phyloP scores from a whole-genome alignment of 441 rosid species.

The Populus trichocarpa region DNA sequence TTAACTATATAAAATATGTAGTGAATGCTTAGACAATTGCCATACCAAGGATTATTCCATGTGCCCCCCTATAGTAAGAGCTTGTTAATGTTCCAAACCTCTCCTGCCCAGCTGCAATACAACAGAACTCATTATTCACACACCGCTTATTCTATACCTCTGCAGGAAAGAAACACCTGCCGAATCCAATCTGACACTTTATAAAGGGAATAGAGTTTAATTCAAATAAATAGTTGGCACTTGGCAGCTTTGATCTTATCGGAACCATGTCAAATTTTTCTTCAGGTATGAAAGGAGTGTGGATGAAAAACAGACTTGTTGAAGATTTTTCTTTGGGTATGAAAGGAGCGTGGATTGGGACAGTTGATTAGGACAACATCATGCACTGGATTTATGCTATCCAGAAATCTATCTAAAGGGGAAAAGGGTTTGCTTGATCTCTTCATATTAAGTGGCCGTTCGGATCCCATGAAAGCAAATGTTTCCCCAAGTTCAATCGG shows the following conservation, averaged over 20 bases:
- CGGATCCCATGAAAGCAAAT: neutral
- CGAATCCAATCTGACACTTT: neutral
- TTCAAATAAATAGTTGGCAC: neutral
- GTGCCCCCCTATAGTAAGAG: conserved; percentile 74
- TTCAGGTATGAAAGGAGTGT: neutral
- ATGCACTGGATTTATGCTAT: too few relatives aligned
- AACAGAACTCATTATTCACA: conserved; percentile 4
- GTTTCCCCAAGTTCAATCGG: neutral
- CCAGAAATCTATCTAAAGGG: neutral
- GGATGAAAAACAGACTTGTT: neutral
- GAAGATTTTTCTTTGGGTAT: neutral
- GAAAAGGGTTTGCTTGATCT: neutral
- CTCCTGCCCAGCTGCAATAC: conserved; percentile 70
- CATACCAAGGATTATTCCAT: conserved; percentile 68
- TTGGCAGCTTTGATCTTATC: neutral
- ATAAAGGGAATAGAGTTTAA: neutral
- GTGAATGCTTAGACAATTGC: neutral
- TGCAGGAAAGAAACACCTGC: neutral
- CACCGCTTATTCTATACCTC: neutral
- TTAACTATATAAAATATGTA: neutral
- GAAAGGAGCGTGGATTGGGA: neutral
- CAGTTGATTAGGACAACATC: neutral
- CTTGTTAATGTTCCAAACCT: conserved; percentile 58
- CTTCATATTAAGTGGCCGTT: neutral
- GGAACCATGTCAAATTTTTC: neutral